Evolutionary conservation across 1,139 yeast species (phyloP), one percentile per base, ranked within the genome.

Genomic region (Yamadazyma triangularis): DNA sequence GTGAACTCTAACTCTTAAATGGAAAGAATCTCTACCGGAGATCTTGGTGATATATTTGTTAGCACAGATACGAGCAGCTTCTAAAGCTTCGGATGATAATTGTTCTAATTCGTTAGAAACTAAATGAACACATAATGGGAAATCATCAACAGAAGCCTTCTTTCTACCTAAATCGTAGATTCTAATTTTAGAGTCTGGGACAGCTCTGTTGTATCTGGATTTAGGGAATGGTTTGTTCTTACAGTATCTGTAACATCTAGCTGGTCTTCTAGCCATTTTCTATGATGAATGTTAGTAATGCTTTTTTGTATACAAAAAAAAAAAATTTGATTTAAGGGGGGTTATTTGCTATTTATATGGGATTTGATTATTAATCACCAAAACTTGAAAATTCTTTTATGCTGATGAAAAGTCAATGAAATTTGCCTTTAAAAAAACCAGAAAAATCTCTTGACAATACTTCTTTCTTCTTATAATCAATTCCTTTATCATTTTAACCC

Each of bases 211-310:
- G 88, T 88, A 91, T 77, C 98, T 87, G 63, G 97, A 89, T 83
- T 91, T 91, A 77, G 99, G 99, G 87, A 79, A 91, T 63, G 99
- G 98, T 82, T 91, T 91, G 95, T 93, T 93, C 87, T 93, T 91
- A 83, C 96, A 93, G 94, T 89, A 91, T 80, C 98, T 88, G 96
- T 91, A 91, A 82, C 98, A 91, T 83, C 97, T 87, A 82, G 98
- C 98, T 75, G 98, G 98, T 86, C 98, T 91, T 79, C 98, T 89
- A 72, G 98, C 97, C 98, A 91, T 91, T 70, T 82, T 86, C 79
- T 60, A 28, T 14, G 23, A 21, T 23, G 41, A 69, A 60, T 63
- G 63, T 71, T 64, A 58, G 20, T n/a, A 21, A 18, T 18, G 9
- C 6, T 18, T 18, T 18, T 7, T 18, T 18, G 9, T 7, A 18